Conservation (phyloP, 331 rosid species). For the Pyrus hybrid region DNA sequence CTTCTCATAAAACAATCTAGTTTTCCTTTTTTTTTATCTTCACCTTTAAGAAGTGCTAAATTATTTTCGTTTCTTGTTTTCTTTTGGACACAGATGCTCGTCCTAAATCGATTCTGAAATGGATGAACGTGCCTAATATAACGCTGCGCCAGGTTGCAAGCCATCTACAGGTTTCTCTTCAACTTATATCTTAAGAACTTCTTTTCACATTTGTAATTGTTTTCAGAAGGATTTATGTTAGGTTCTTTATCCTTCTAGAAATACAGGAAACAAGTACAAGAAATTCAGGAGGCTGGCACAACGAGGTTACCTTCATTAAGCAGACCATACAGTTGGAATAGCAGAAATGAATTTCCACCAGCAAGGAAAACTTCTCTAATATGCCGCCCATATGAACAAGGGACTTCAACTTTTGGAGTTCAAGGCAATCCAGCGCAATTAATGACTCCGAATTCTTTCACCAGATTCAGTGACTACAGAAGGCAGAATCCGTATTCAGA, state of each 20-base stretch:
- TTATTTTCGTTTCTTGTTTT: not conserved
- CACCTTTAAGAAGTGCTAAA: not conserved
- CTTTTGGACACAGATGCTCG: slow-evolving; percentile 10
- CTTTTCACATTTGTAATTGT: not conserved
- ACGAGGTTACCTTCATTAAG: not conserved
- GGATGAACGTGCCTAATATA: slow-evolving; percentile 20
- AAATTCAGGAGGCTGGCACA: not conserved
- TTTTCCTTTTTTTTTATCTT: not conserved
- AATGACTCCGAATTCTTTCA: not conserved
- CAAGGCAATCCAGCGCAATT: not conserved
- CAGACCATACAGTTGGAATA: not conserved
- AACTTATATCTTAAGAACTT: not conserved
- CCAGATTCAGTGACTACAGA: not conserved
- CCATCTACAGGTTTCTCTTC: slow-evolving; percentile 33
- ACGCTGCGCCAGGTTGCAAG: slow-evolving; percentile 31
- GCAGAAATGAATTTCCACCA: not conserved
- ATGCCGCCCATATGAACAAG: not conserved
- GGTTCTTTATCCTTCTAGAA: slow-evolving; percentile 17
- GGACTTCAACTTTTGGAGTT: not conserved
- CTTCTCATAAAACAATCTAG: not conserved
- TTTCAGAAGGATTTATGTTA: not conserved
- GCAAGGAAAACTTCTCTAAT: slow-evolving; percentile 4
- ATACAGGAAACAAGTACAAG: slow-evolving; percentile 10
- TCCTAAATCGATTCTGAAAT: slow-evolving; percentile 20
- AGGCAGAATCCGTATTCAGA: not conserved